Conservation (phyloP, 352 stramenopile species). For the Globisporangium solare region DNA sequence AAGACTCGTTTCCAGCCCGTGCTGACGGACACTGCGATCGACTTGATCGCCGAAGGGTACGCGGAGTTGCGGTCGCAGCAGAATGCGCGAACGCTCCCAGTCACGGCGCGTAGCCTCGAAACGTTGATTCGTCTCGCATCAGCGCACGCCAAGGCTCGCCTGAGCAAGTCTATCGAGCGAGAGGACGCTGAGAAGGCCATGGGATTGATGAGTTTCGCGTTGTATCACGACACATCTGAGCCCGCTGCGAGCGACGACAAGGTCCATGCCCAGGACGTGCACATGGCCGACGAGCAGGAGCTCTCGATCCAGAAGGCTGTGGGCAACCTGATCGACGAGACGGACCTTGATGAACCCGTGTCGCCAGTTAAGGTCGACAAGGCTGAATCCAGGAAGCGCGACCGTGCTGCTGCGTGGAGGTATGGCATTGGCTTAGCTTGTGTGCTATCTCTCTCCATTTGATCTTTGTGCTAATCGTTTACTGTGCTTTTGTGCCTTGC, state of each 20-base stretch:
- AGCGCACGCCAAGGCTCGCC: constrained; percentile 95
- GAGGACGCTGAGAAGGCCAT: constrained; percentile 89
- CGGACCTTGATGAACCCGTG: constrained; percentile 18
- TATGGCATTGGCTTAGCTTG: constrained; percentile 21
- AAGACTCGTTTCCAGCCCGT: constrained; percentile 92
- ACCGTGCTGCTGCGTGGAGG: constrained; percentile 53
- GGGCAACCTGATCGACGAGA: constrained; percentile 11
- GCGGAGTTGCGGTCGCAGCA: constrained; percentile 95
- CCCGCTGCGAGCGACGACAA: constrained; percentile 14
- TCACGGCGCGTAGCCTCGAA: constrained; percentile 98
- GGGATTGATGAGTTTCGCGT: constrained; percentile 96
- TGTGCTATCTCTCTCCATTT: background rate
- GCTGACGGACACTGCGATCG: constrained; percentile 80
- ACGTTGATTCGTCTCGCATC: constrained; percentile 99
- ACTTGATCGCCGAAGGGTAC: constrained; percentile 97
- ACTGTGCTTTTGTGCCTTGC: constrained; percentile 6
- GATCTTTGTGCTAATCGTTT: constrained; percentile 6
- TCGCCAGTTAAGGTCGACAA: constrained; percentile 17
- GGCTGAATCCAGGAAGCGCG: constrained; percentile 51
- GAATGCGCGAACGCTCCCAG: constrained; percentile 89
- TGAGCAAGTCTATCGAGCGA: constrained; percentile 86
- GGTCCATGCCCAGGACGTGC: background rate
- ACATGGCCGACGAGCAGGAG: constrained; percentile 1
- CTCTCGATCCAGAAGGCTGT: constrained; percentile 6
- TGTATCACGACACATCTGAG: constrained; percentile 94